Evolutionary conservation across 768 basidiomycete species (phyloP), one percentile per base, ranked within the genome.

Genomic region (Cystofilobasidium macerans): DNA sequence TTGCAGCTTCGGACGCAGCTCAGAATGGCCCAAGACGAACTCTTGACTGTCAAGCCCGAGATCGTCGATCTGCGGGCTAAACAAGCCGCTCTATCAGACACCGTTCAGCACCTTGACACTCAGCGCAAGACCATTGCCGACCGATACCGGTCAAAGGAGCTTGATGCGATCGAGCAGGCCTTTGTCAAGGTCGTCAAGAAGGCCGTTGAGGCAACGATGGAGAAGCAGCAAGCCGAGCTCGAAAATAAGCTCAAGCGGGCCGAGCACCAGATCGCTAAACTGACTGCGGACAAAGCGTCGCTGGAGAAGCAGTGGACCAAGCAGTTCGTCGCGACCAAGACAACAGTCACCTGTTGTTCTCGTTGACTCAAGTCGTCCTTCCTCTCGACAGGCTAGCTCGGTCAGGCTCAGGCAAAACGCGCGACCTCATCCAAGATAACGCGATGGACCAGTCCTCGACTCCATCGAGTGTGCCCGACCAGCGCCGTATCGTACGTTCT

Each of bases 381-480:
- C 14, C 16, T 32, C 18, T 8, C 51, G 8, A 54, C 51, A 54
- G 51, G 20, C 51, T 54, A 7, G 51, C 51, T 2, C 51, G 51
- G 28, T 7, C 51, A 7, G 51, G 51, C 28, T 54, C 51, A 7
- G 51, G 51, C 28, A 54, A 54, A 18, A 18, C 7, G 51, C 6
- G 51, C 28, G 51, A 54, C 30, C 51, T 54, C 9, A 54, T 54
- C 51, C 18, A 54, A 26, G 18, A 26, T 6, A 54, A 54, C 51
- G 51, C 51, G n/a, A 47, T 47, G 28, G 51, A 54, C 51, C 26
- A 54, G 51, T 54, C 51, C 14, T 54, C 51, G 18, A 54, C 51
- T 3, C 51, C 51, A 5, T 54, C 51, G 7, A 54, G 51, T 16
- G 51, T 32, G 26, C 51, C 3, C 2, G 51, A 54, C 5, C 22